These are phyloP conservation scores for Aspergillus coremiiformis DNA, from an alignment of 495 filamentous ascomycete genomes.

Conservation along the genomic window DNA sequence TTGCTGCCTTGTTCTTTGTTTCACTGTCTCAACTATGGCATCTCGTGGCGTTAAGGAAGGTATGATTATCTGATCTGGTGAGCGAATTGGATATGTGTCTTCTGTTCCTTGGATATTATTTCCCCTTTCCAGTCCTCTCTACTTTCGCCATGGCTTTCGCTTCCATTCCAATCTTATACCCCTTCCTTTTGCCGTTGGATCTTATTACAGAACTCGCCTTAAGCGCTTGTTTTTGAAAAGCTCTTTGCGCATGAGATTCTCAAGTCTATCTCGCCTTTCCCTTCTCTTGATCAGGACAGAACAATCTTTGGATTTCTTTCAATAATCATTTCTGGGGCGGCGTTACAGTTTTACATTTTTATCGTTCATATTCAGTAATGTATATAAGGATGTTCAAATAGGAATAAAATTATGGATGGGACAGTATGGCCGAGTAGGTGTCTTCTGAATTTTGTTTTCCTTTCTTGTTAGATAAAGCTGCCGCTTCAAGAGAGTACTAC, in stretches of 20 bases:
- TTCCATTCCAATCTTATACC: conserved; percentile 13
- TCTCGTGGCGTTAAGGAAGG: conserved; percentile 14
- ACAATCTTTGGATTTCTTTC: neutral
- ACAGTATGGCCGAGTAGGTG: neutral
- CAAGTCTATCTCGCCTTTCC: neutral
- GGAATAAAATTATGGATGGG: conserved; percentile 2
- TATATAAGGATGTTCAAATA: conserved; percentile 9
- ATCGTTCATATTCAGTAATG: neutral
- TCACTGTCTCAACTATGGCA: conserved; percentile 10
- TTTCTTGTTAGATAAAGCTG: too few relatives aligned
- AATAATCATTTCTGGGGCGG: neutral
- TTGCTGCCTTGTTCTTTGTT: conserved; percentile 3
- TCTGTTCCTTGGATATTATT: conserved; percentile 1
- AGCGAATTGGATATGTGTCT: conserved; percentile 3
- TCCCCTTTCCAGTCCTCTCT: conserved; percentile 1
- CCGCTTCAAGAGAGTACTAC: too few relatives aligned
- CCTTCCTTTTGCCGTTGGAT: conserved; percentile 11
- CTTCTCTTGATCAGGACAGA: neutral
- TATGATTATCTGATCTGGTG: conserved; percentile 4
- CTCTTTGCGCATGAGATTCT: neutral
- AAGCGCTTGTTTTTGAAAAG: neutral
- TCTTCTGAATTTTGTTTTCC: too few relatives aligned
- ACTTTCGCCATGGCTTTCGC: conserved; percentile 3
- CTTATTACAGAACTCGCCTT: neutral
- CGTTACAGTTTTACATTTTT: conserved; percentile 1